Conservation (phyloP, 2,329 filamentous ascomycete genomes). For the Scortechinia acanthostroma region DNA sequence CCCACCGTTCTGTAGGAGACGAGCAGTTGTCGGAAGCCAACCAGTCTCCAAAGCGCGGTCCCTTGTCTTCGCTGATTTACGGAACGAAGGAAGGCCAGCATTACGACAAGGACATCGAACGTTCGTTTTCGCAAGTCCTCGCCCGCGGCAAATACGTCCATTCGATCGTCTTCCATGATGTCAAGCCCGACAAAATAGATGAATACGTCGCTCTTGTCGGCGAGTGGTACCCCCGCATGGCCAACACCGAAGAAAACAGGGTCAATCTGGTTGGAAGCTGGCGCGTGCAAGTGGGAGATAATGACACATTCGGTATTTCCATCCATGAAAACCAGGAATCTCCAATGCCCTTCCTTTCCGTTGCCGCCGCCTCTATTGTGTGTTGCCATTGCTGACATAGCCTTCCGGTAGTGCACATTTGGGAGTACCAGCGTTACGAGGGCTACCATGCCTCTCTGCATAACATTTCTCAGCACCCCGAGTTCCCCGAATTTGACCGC, state of each 20-base stretch:
- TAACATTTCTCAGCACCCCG: slow-evolving; percentile 74
- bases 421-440: slow-evolving; percentile 96
- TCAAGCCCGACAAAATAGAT: slow-evolving; percentile 90
- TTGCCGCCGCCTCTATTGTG: too few species aligned
- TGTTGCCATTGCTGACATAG: not conserved
- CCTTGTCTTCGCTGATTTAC: slow-evolving; percentile 84
- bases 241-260: slow-evolving; percentile 76
- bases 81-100: slow-evolving; percentile 92
- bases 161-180: slow-evolving; percentile 91
- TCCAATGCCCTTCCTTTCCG: not conserved
- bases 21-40: not conserved
- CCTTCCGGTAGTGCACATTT: slow-evolving; percentile 82
- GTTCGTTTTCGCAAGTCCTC: slow-evolving; percentile 89
- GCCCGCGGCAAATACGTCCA: slow-evolving; percentile 97
- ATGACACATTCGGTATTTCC: slow-evolving; percentile 91
- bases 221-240: slow-evolving; percentile 86
- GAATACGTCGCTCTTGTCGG: slow-evolving; percentile 89
- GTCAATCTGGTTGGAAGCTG: slow-evolving; percentile 95
- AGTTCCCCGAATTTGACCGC: slow-evolving; percentile 74
- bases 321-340: too few species aligned
- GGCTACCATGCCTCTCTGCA: slow-evolving; percentile 91
- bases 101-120: slow-evolving; percentile 90
- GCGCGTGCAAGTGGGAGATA: slow-evolving; percentile 95
- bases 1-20: not conserved
- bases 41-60: slow-evolving; percentile 26